Percentiles rank a stretch among this genome's conserved stretches.
These are phyloP conservation scores for Quercus dentata DNA, from an alignment of 306 rosid genomes.

Conservation along the genomic window DNA sequence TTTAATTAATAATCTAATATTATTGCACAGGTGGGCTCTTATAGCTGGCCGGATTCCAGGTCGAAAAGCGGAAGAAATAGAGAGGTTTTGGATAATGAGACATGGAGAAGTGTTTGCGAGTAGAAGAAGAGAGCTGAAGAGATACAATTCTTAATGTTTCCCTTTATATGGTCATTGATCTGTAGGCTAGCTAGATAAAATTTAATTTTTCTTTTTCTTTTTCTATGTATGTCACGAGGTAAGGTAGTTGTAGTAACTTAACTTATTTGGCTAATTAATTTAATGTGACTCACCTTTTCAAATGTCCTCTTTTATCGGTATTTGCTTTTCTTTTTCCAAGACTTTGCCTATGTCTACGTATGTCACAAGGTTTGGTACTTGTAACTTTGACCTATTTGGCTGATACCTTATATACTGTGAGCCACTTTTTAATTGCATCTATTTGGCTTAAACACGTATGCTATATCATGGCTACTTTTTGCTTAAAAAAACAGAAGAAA, in stretches of 20 bases:
- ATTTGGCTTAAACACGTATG: too few relatives aligned
- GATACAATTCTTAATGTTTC: neutral
- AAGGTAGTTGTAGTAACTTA: neutral
- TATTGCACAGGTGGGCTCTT: constrained; percentile 41
- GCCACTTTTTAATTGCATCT: too few relatives aligned
- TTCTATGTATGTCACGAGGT: neutral
- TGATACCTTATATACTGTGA: too few relatives aligned
- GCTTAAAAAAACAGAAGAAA: too few relatives aligned
- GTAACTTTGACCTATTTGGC: too few relatives aligned
- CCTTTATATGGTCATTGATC: neutral
- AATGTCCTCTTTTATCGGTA: too few relatives aligned
- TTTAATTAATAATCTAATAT: neutral
- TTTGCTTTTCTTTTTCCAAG: too few relatives aligned
- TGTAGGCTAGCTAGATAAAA: neutral
- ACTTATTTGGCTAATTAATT: too few relatives aligned
- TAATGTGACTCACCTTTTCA: too few relatives aligned
- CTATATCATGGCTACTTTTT: too few relatives aligned
- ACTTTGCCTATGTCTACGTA: too few relatives aligned
- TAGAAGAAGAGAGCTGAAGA: constrained; percentile 26
- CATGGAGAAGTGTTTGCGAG: constrained; percentile 45
- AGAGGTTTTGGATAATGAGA: constrained; percentile 62
- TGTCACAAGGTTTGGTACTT: too few relatives aligned
- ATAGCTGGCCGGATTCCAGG: constrained; percentile 60
- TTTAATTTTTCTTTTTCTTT: neutral
- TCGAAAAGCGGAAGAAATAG: constrained; percentile 54